Percentiles rank a stretch among this genome's conserved stretches.
Conservation (phyloP, 768 basidiomycete species). For the Daedaleopsis sinensis region DNA sequence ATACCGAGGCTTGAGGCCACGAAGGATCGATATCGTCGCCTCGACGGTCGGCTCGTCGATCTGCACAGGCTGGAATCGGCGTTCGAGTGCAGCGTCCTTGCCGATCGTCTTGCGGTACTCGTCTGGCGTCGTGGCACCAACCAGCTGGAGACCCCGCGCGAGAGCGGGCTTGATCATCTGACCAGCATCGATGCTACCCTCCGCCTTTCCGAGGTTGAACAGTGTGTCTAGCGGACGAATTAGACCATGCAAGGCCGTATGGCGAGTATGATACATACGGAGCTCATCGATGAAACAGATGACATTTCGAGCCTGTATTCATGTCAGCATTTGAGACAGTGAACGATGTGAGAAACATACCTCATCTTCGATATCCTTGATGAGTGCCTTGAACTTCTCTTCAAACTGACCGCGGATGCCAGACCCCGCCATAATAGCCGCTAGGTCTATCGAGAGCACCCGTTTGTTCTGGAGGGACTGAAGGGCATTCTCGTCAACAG, state of each 20-base stretch:
- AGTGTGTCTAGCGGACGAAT: constrained; percentile 54
- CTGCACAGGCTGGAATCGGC: constrained; percentile 87
- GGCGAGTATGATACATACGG: constrained; percentile 52
- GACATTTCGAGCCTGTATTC: constrained; percentile 59
- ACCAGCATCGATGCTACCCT: constrained; percentile 90
- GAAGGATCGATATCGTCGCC: constrained; percentile 83
- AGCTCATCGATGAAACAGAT: constrained; percentile 97
- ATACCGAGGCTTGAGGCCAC: constrained; percentile 82
- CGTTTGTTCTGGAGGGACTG: constrained; percentile 86
- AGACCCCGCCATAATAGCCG: constrained; percentile 85
- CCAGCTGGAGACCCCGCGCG: constrained; percentile 83
- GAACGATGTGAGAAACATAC: constrained; percentile 34
- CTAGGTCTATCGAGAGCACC: constrained; percentile 85
- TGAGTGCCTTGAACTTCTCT: constrained; percentile 87
- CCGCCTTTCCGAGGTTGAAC: constrained; percentile 88
- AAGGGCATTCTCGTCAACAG: background rate
- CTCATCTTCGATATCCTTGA: constrained; percentile 90
- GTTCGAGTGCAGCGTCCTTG: constrained; percentile 89
- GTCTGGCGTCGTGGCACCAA: constrained; percentile 90
- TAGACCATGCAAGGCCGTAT: background rate
- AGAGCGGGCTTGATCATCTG: constrained; percentile 94
- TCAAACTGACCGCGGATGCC: constrained; percentile 93
- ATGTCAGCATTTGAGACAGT: background rate
- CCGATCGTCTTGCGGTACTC: constrained; percentile 91
- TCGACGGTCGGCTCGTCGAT: constrained; percentile 90